Evolutionary conservation across 2,329 filamentous ascomycete genomes (phyloP).

Genomic region (Diaporthe velutina): DNA sequence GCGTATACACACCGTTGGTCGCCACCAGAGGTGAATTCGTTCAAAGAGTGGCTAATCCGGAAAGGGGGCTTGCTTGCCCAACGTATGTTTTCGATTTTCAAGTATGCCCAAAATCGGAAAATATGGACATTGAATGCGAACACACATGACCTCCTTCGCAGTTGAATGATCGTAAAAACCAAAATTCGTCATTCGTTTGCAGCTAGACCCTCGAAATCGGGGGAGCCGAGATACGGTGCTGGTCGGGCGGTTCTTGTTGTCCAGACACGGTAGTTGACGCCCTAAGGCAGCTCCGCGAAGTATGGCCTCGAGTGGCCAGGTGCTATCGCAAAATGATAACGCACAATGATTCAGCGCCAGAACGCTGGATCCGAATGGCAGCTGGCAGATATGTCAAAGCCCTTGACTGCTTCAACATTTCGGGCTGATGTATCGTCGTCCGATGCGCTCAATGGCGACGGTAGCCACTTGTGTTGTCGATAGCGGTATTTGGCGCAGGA

Average conservation of each 20-base stretch:
- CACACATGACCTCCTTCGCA: background rate
- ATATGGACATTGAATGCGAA: slow-evolving; percentile 13
- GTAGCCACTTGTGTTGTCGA: background rate
- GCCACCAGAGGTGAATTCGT: background rate
- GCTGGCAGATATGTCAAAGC: background rate
- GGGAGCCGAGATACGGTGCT: background rate
- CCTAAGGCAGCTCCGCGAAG: background rate
- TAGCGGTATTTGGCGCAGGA: background rate
- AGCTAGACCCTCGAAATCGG: too few relatives aligned
- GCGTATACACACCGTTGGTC: background rate
- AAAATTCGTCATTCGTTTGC: background rate
- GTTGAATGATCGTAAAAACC: background rate
- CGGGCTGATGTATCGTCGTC: background rate
- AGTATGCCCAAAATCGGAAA: background rate
- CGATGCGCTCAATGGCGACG: background rate
- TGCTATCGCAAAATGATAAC: background rate
- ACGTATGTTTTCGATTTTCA: slow-evolving; percentile 8
- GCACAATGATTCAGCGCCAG: background rate
- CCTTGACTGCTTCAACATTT: background rate
- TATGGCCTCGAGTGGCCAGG: background rate
- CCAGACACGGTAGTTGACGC: background rate
- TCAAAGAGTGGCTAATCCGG: background rate
- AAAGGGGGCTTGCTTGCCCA: background rate
- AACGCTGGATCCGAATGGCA: background rate
- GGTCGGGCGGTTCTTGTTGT: background rate